phyloP scores from a whole-genome alignment of 169 alveolate genomes.

The Eimeria maxima region DNA sequence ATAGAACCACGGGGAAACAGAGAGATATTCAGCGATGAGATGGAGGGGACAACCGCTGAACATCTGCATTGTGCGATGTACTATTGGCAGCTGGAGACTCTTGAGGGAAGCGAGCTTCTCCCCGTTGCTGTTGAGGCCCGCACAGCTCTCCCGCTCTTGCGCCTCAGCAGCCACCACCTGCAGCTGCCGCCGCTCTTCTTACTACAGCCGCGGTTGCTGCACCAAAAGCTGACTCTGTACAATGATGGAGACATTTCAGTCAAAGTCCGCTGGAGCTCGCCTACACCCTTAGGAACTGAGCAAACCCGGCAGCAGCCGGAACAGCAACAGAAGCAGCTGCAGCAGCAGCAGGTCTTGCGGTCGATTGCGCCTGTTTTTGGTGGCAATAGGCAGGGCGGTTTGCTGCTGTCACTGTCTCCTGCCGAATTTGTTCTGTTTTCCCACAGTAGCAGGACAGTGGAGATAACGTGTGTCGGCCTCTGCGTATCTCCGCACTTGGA shows the following conservation, averaged over 20 bases:
- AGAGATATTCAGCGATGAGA: no score
- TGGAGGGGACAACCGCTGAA: background rate
- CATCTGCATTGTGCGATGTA: background rate
- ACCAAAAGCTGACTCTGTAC: slow-evolving; percentile 43
- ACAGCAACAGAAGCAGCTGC: slow-evolving; percentile 29
- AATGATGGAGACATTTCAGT: slow-evolving; percentile 43
- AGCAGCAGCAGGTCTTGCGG: background rate
- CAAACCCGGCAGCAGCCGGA: background rate
- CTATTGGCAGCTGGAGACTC: slow-evolving; percentile 26
- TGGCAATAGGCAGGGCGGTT: background rate
- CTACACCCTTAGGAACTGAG: background rate
- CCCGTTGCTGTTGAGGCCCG: background rate
- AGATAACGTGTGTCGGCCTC: slow-evolving; percentile 24
- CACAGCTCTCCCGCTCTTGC: slow-evolving; percentile 13
- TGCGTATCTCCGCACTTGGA: background rate
- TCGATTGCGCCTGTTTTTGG: background rate
- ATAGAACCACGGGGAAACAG: no score
- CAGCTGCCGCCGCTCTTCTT: slow-evolving; percentile 53
- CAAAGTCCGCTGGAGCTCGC: background rate
- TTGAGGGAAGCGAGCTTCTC: background rate
- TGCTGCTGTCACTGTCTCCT: slow-evolving; percentile 50
- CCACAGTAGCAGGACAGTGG: background rate
- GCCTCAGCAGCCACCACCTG: slow-evolving; percentile 43
- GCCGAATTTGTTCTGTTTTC: background rate
- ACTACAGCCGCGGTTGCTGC: slow-evolving; percentile 43